Evolutionary conservation across 2,329 filamentous ascomycete species (phyloP).

Genomic region (Dendryphion nanum): DNA sequence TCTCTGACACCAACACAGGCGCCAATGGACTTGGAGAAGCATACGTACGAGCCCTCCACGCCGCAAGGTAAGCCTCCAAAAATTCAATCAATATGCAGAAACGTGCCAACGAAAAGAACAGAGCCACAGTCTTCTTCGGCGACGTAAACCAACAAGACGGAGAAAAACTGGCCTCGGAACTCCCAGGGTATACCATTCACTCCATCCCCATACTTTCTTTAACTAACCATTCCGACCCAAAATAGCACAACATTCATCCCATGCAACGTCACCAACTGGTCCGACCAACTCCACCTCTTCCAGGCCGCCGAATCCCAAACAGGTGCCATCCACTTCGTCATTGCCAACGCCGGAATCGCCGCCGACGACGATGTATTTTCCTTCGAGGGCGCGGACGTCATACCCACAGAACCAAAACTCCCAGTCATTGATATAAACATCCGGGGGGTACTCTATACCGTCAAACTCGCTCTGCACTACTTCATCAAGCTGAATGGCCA

Average conservation of each 20-base stretch:
- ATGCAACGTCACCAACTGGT: background rate
- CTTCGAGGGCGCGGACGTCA: background rate
- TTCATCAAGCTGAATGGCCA: conserved; percentile 19
- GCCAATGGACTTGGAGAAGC: background rate
- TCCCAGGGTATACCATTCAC: background rate
- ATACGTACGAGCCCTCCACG: background rate
- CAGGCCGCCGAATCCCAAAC: background rate
- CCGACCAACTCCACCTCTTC: background rate
- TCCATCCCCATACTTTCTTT: background rate
- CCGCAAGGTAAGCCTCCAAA: background rate
- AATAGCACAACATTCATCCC: background rate
- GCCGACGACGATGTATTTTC: background rate
- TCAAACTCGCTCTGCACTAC: conserved; percentile 27
- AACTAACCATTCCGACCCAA: background rate
- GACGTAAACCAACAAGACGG: background rate
- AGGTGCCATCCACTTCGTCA: background rate
- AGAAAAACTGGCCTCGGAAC: background rate
- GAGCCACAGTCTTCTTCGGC: background rate
- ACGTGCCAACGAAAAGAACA: conserved; percentile 1
- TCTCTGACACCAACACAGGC: background rate
- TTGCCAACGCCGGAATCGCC: background rate
- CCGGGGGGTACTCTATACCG: conserved; percentile 26
- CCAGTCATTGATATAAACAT: conserved; percentile 29
- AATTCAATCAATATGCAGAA: no score
- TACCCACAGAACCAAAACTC: conserved; percentile 23